These are phyloP conservation scores for maize (Zea mays) DNA, from an alignment of 176 grass and related monocot species.

Conservation along the genomic window DNA sequence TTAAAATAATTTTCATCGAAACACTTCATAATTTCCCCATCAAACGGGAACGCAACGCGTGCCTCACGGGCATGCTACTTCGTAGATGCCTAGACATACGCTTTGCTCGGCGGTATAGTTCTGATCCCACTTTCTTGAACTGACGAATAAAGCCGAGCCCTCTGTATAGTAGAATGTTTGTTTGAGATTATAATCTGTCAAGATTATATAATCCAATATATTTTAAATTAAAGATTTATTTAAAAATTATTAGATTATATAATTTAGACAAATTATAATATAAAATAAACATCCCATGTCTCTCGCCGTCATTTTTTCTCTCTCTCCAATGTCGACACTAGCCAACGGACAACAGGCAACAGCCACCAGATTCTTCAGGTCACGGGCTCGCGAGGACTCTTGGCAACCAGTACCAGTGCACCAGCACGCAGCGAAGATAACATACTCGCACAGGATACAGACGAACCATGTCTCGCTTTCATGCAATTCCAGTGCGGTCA, in stretches of 20 bases:
- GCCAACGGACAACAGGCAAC: conserved; percentile 22
- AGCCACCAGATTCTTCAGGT: conserved; percentile 39
- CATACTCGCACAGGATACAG: neutral
- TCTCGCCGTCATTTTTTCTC: neutral
- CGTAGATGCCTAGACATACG: neutral
- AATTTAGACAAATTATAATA: too few relatives aligned
- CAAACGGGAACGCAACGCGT: neutral
- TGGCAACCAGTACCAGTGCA: neutral
- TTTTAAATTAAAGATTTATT: too few relatives aligned
- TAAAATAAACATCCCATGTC: too few relatives aligned
- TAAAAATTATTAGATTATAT: too few relatives aligned
- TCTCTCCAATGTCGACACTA: neutral
- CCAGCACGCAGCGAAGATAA: neutral
- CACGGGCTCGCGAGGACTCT: conserved; percentile 31
- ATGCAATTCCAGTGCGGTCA: conserved; percentile 42
- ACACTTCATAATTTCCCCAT: too few relatives aligned
- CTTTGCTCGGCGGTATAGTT: neutral
- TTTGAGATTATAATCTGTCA: too few relatives aligned
- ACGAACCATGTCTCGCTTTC: conserved; percentile 12
- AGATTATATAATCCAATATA: too few relatives aligned
- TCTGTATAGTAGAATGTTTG: neutral
- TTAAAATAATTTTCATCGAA: too few relatives aligned
- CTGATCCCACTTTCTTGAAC: neutral
- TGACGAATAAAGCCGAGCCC: neutral
- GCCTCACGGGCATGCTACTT: neutral